A percentile compares a stretch with the other conserved stretches of the same genome.
Conservation (phyloP, 2,329 filamentous ascomycete species). For the Emmonsia crescens region DNA sequence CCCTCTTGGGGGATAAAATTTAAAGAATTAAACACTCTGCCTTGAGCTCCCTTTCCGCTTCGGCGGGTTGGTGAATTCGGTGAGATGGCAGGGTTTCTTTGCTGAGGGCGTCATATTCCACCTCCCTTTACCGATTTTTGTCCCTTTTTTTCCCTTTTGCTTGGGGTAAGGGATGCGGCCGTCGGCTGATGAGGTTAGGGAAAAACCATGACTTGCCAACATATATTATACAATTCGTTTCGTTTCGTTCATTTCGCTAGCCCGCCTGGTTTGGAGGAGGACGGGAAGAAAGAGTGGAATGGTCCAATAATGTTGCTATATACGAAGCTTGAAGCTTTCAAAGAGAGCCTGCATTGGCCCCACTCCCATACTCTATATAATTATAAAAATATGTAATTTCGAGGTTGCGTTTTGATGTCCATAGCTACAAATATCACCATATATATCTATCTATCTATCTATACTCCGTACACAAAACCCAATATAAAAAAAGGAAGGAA, state of each 20-base stretch:
- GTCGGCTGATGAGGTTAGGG: conserved; percentile 82
- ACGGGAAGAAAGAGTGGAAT: background rate
- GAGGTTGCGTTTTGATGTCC: too few species aligned
- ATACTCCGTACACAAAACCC: background rate
- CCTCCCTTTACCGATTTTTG: conserved; percentile 63
- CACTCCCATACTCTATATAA: background rate
- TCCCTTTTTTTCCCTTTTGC: background rate
- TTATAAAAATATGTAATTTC: too few species aligned
- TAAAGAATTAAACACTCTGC: conserved; percentile 25
- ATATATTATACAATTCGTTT: conserved; percentile 29
- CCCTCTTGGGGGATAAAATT: too few species aligned
- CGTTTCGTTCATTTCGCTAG: background rate
- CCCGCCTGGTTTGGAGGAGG: background rate
- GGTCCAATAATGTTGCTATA: background rate
- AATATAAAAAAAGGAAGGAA: background rate
- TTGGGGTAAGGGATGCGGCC: conserved; percentile 40
- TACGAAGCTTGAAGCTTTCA: background rate
- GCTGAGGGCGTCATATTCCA: conserved; percentile 74
- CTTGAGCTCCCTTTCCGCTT: conserved; percentile 51
- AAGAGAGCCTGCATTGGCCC: background rate
- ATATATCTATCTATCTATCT: background rate
- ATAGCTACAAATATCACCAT: background rate
- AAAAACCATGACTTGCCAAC: conserved; percentile 74
- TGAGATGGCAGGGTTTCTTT: conserved; percentile 37
- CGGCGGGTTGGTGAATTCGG: conserved; percentile 51